Evolutionary conservation across 768 basidiomycete species (phyloP).

Genomic region (Naganishia onofrii): DNA sequence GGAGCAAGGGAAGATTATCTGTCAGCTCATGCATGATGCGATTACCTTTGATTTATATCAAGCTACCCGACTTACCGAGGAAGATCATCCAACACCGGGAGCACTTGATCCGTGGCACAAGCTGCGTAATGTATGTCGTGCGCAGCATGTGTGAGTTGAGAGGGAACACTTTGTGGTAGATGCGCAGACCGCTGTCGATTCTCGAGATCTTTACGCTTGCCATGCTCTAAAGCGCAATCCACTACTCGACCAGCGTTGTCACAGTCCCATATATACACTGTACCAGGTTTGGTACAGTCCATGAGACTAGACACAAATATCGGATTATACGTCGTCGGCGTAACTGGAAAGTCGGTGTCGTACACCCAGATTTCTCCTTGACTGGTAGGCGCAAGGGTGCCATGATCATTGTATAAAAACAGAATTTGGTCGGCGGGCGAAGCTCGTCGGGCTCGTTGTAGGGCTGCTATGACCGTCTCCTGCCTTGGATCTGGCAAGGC

Average conservation of each 20-base stretch:
- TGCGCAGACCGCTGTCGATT: neutral
- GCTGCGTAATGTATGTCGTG: slow-evolving; percentile 31
- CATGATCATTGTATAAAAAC: slow-evolving; percentile 33
- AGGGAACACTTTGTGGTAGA: slow-evolving; percentile 6
- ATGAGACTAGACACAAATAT: slow-evolving; percentile 29
- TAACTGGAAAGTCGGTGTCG: slow-evolving; percentile 32
- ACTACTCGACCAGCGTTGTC: slow-evolving; percentile 30
- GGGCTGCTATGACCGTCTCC: slow-evolving; percentile 20
- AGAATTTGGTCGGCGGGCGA: slow-evolving; percentile 27
- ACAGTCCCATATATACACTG: slow-evolving; percentile 33
- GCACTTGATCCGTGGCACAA: slow-evolving; percentile 20
- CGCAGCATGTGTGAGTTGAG: slow-evolving; percentile 10
- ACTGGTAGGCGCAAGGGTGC: slow-evolving; percentile 31
- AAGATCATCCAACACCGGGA: slow-evolving; percentile 22
- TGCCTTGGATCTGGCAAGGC: slow-evolving; percentile 30
- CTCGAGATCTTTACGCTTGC: slow-evolving; percentile 23
- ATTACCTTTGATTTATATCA: neutral
- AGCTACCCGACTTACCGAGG: slow-evolving; percentile 29
- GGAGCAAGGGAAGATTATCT: neutral
- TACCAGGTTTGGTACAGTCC: slow-evolving; percentile 27
- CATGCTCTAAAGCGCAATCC: slow-evolving; percentile 30
- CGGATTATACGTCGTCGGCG: slow-evolving; percentile 33
- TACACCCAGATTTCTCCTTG: slow-evolving; percentile 34
- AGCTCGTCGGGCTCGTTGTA: slow-evolving; percentile 21
- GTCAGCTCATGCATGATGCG: neutral